These are phyloP conservation scores for Naganishia antarctica DNA, from an alignment of 768 basidiomycete genomes.

Conservation along the genomic window DNA sequence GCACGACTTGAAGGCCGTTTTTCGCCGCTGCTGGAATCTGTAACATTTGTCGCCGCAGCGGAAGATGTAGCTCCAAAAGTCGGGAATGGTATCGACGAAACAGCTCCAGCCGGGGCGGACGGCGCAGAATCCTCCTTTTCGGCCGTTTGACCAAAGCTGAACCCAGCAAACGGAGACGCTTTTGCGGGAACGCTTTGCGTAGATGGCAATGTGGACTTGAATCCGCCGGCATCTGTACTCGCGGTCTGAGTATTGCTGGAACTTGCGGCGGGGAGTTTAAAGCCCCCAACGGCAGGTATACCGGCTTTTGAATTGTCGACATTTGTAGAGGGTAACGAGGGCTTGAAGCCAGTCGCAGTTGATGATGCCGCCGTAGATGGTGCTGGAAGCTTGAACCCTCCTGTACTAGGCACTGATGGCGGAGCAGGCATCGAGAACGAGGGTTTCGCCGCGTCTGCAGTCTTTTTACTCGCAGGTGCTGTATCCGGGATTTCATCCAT, in stretches of 20 bases:
- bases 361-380: constrained; percentile 3
- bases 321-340: neutral
- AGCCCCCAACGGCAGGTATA: constrained; percentile 7
- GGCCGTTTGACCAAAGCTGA: neutral
- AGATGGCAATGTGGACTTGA: constrained; percentile 12
- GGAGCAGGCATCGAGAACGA: constrained; percentile 14
- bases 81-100: constrained; percentile 10
- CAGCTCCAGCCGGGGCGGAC: neutral
- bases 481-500: neutral
- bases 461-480: neutral
- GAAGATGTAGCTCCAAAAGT: neutral
- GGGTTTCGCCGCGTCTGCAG: neutral
- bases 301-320: neutral
- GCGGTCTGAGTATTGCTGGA: neutral
- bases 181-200: constrained; percentile 1
- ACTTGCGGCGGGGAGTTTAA: constrained; percentile 1
- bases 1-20: constrained; percentile 6
- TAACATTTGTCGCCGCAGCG: neutral
- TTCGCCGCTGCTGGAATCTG: neutral
- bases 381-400: constrained; percentile 14
- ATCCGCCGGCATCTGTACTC: neutral
- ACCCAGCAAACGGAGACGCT: constrained; percentile 14
- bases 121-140: neutral
- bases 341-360: constrained; percentile 22
- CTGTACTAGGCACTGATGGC: constrained; percentile 11